Conservation (phyloP, 176 grass and related monocot species). For the Zoysia pacifica region DNA sequence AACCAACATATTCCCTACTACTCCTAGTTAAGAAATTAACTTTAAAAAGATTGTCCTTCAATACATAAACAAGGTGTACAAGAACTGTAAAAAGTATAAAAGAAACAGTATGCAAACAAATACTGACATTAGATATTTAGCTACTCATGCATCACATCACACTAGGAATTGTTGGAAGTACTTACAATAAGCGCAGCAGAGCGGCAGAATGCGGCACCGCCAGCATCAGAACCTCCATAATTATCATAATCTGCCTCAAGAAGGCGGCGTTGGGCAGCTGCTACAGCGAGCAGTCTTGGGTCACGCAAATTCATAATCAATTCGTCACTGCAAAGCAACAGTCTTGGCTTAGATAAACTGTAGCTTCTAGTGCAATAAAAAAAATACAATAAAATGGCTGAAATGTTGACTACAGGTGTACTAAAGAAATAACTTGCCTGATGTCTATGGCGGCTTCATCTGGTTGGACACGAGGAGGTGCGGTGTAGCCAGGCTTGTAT, state of each 20-base stretch:
- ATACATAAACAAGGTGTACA: slow-evolving; percentile 15
- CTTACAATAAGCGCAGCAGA: slow-evolving; percentile 90
- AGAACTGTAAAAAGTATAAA: background rate
- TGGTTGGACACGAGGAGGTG: slow-evolving; percentile 59
- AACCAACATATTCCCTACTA: background rate
- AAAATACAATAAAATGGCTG: slow-evolving; percentile 18
- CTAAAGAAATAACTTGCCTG: slow-evolving; percentile 43
- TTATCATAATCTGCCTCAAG: slow-evolving; percentile 94
- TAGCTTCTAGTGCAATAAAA: background rate
- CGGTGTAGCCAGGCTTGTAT: slow-evolving; percentile 85
- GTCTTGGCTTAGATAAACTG: slow-evolving; percentile 12
- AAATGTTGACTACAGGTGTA: background rate
- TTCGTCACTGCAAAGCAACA: slow-evolving; percentile 60
- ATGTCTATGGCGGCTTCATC: slow-evolving; percentile 89
- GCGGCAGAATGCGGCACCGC: slow-evolving; percentile 82
- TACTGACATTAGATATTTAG: background rate
- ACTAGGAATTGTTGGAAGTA: slow-evolving; percentile 3
- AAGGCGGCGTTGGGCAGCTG: slow-evolving; percentile 73
- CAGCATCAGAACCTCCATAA: slow-evolving; percentile 72
- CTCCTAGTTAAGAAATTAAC: background rate
- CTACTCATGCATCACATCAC: background rate
- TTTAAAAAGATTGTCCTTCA: slow-evolving; percentile 17
- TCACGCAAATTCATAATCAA: slow-evolving; percentile 83
- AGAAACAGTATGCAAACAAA: background rate
- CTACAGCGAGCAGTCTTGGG: slow-evolving; percentile 80